Base-by-base conservation (phyloP, 1,139 yeast species). In the Geotrichum reessii region DNA sequence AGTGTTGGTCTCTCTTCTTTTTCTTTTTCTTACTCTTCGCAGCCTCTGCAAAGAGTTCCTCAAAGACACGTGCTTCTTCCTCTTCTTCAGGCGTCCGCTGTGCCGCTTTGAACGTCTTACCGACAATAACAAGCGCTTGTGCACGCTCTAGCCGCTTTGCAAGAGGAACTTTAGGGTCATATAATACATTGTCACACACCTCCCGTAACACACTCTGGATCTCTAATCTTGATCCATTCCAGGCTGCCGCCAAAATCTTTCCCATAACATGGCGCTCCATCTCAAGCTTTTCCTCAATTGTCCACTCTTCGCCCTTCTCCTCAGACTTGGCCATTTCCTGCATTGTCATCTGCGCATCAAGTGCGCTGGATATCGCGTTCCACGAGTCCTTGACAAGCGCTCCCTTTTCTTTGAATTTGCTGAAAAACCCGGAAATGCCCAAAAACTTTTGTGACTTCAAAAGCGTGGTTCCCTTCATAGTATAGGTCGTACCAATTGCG, bases 201-300 rank as follows among this genome's bases (percentile, higher is more conserved):
- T 83, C 89, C 60, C 97, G 69, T 77, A 90, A 78, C 0, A 96
- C 89, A n/a, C 93, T 82, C 69, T 88, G 93, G 60, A 92, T 87
- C 72, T 92, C 99, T 71, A 85, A 86, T 66, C 84, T 85, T 24
- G 97, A 88, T 0, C 97, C 98, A 54, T 87, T 86, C 99, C 99
- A 92, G 9, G 97, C 96, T 0, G 97, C 97, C 3, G 95, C 92
- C 55, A 92, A 77, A 2, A 92, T 92, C 71, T 92, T 93, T 47
- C 97, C 97, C 82, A 90, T 82, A 52, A 92, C 76, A 59, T 86
- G 80, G 66, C 91, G 86, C 69, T 92, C 98, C 83, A 89, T 81
- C 63, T 89, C 95, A 0, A 90, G 92, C 60, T 88, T 75, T 61
- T 87, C 91, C 69, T 90, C 97, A 1, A 82, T 82, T 0, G 95